Evolutionary conservation across 2,329 filamentous ascomycete genomes (phyloP).

Genomic region (Diaporthe citriasiana): DNA sequence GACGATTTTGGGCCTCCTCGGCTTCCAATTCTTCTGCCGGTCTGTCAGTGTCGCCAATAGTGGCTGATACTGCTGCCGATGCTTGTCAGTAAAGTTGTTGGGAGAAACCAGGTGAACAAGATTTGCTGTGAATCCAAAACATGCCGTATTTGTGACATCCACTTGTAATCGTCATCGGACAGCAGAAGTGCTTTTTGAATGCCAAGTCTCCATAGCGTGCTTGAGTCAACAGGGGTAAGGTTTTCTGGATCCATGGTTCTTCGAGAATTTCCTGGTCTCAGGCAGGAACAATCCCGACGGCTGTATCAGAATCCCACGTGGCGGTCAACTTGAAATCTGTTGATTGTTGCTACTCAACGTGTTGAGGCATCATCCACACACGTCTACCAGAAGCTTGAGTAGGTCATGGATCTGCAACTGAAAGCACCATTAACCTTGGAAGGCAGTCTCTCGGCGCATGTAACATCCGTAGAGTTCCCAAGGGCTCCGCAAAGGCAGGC

Average conservation of each 20-base stretch:
- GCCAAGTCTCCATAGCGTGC: neutral
- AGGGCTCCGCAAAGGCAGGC: neutral
- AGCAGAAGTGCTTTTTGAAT: neutral
- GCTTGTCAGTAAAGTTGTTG: neutral
- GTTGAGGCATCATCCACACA: neutral
- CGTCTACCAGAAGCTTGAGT: conserved; percentile 3
- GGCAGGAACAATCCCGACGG: neutral
- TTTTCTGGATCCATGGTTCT: neutral
- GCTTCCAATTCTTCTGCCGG: conserved; percentile 14
- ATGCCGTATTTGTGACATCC: conserved; percentile 2
- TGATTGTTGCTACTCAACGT: neutral
- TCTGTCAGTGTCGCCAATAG: neutral
- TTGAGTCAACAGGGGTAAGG: neutral
- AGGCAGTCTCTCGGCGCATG: neutral
- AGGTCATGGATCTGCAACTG: neutral
- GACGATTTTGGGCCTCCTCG: neutral
- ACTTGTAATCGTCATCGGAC: neutral
- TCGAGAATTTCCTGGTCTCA: neutral
- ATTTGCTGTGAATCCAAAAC: conserved; percentile 16
- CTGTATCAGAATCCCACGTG: conserved; percentile 14
- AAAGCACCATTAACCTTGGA: neutral
- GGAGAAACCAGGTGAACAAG: neutral
- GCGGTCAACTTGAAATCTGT: neutral
- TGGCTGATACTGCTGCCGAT: neutral
- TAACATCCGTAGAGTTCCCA: neutral